Base-by-base conservation (phyloP, 495 filamentous ascomycete genomes). In the Penicillium bovifimosum region DNA sequence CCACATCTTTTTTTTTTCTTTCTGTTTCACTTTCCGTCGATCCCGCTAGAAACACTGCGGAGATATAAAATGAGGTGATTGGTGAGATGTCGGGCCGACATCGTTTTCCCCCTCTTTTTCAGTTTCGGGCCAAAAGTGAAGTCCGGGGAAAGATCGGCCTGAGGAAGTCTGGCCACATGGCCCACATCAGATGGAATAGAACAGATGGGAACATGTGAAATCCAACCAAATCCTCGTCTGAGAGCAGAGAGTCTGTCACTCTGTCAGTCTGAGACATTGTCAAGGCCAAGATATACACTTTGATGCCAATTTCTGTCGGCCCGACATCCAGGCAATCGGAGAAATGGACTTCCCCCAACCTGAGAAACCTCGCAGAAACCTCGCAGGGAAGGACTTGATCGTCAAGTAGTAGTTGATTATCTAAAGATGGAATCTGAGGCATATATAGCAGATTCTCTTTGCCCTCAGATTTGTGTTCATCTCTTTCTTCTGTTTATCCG, bases 241-340 rank as follows among this genome's bases (percentile, higher is more conserved):
- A n/a, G n/a, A n/a, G n/a, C n/a, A n/a, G n/a, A n/a, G n/a, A n/a
- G n/a, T n/a, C n/a, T n/a, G n/a, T n/a, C n/a, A n/a, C n/a, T n/a
- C n/a, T n/a, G n/a, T n/a, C n/a, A n/a, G n/a, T n/a, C n/a, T n/a
- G n/a, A n/a, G n/a, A n/a, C n/a, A n/a, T n/a, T n/a, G n/a, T n/a
- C n/a, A n/a, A n/a, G n/a, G n/a, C n/a, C n/a, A n/a, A n/a, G 8
- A 5, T 41, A 9, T 20, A n/a, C n/a, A n/a, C n/a, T n/a, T n/a
- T n/a, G n/a, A n/a, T 9, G 26, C 28, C 5, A 18, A 49, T 17
- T 20, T 11, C 9, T n/a, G 28, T 42, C 48, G 48, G 48, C 8
- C 48, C 48, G 48, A 50, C 48, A 34, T 50, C 17, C 1, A 42
- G 38, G 42, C 48, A 50, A 50, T 50, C 8, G 28, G 17, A 33